Base-by-base conservation (phyloP, 176 grass and related monocot species). In the Metroxylon sagu region DNA sequence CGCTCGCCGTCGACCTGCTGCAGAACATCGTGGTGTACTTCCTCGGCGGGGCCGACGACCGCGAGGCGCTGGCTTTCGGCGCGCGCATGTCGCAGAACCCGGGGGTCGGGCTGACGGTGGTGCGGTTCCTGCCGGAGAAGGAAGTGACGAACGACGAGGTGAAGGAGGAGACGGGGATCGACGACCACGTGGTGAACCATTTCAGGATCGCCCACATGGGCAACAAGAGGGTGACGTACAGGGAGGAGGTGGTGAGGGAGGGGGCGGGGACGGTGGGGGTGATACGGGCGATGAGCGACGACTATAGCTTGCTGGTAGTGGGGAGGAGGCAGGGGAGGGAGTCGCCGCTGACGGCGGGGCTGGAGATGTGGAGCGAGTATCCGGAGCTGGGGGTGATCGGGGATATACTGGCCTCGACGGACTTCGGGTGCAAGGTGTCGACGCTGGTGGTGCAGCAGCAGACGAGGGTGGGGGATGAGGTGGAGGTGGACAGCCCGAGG, bases 361-460 rank as follows among this genome's bases (percentile, higher is more conserved):
- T 97, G 68, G 91, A 84, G 18, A 75, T 81, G 15, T 88, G 93
- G 87, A 97, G 84, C 28, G 87, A 92, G 75, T 75, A 87, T 70
- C 73, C 89, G 15, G 93, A 97, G 80, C 77, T 97, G 29, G 87
- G 93, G 15, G 66, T 85, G 16, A 74, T 97, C 0, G 93, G 93
- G 14, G 81, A 85, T 60, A 18, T 88, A 61, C 84, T 85, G 52
- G 80, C 92, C 4, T 91, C 92, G 0, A 77, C 83, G 6, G 87
- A 91, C 28, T 88, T 88, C 14, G 81, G 80, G 0, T 82, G 77
- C 53, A 54, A 19, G 6, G 70, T 85, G 57, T 71, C 92, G 0
- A 97, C 83, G 23, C 49, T 95, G 56, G 93, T 97, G 28, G 84
- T 88, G 75, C 87, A 91, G 28, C 87, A 91, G 70, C 87, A 97